phyloP scores from a whole-genome alignment of 1,284 basidiomycete genomes.

The Ganoderma lucidum region DNA sequence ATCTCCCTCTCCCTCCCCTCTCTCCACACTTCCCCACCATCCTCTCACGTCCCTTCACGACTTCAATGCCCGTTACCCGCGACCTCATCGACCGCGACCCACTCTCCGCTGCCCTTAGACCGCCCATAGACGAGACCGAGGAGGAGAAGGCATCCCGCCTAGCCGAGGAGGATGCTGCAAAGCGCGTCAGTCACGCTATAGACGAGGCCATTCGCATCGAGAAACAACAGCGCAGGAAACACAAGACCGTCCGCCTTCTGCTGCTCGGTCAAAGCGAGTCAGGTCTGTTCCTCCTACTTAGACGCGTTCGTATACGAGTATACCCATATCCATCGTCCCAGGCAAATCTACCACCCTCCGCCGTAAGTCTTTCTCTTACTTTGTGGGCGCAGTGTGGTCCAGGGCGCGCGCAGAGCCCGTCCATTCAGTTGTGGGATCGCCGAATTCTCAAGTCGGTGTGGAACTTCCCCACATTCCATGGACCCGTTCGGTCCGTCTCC shows the following conservation, averaged over 20 bases:
- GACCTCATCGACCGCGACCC: conserved; percentile 63
- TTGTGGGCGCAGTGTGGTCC: conserved; percentile 9
- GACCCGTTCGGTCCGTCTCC: conserved; percentile 18
- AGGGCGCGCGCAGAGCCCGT: conserved; percentile 6
- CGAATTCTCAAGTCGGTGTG: conserved; percentile 14
- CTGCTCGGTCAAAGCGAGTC: conserved; percentile 80
- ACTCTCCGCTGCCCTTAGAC: conserved; percentile 66
- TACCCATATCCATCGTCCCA: conserved; percentile 15
- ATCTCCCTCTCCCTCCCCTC: conserved; percentile 29
- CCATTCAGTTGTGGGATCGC: conserved; percentile 16
- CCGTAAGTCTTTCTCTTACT: conserved; percentile 55
- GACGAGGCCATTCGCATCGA: conserved; percentile 75
- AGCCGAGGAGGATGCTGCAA: conserved; percentile 67
- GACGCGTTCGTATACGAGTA: background rate
- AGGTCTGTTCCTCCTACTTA: conserved; percentile 50
- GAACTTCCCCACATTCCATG: conserved; percentile 19
- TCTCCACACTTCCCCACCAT: conserved; percentile 16
- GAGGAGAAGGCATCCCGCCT: conserved; percentile 60
- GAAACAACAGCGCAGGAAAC: conserved; percentile 69
- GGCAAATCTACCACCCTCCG: conserved; percentile 76
- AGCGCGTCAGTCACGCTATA: conserved; percentile 66
- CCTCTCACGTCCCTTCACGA: conserved; percentile 42
- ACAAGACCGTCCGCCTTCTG: conserved; percentile 64
- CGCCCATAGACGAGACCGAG: conserved; percentile 67
- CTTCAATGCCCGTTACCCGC: conserved; percentile 54